Conservation (phyloP, 2,329 filamentous ascomycete genomes). For the Pseudogymnoascus sp. region DNA sequence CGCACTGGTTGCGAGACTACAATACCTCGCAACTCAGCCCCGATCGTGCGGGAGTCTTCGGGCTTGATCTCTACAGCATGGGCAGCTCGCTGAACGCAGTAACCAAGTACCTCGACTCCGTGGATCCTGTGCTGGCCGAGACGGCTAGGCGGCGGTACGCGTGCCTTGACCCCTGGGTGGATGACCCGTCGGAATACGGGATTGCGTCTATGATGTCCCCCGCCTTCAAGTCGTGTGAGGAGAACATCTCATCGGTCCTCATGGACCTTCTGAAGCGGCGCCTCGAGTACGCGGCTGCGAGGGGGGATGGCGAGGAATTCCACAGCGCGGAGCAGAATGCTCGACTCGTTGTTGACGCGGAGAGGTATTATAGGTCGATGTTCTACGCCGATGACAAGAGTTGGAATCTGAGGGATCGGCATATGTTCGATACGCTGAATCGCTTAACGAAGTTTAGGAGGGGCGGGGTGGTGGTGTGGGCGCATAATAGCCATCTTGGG, state of each 20-base stretch:
- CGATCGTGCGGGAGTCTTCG: slow-evolving; percentile 36
- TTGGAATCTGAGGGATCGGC: slow-evolving; percentile 46
- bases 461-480: slow-evolving; percentile 46
- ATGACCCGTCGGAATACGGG: slow-evolving; percentile 44
- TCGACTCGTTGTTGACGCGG: slow-evolving; percentile 38
- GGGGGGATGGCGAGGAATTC: slow-evolving; percentile 39
- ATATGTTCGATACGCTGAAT: slow-evolving; percentile 44
- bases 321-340: slow-evolving; percentile 46
- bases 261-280: slow-evolving; percentile 37
- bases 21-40: neutral
- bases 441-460: slow-evolving; percentile 38
- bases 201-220: slow-evolving; percentile 31
- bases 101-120: slow-evolving; percentile 40
- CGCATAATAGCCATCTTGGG: slow-evolving; percentile 47
- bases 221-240: slow-evolving; percentile 41
- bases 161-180: slow-evolving; percentile 42
- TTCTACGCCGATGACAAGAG: slow-evolving; percentile 42
- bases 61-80: slow-evolving; percentile 47
- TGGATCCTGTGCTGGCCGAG: slow-evolving; percentile 38
- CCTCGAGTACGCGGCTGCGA: slow-evolving; percentile 29
- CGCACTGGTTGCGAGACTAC: slow-evolving; percentile 44
- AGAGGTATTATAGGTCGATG: slow-evolving; percentile 47
- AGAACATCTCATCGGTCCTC: slow-evolving; percentile 39
- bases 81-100: slow-evolving; percentile 40
- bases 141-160: slow-evolving; percentile 40